A percentile compares a stretch with the other conserved stretches of the same genome.
Evolutionary conservation across 306 rosid species (phyloP).

Genomic region (Lathyrus sativus): DNA sequence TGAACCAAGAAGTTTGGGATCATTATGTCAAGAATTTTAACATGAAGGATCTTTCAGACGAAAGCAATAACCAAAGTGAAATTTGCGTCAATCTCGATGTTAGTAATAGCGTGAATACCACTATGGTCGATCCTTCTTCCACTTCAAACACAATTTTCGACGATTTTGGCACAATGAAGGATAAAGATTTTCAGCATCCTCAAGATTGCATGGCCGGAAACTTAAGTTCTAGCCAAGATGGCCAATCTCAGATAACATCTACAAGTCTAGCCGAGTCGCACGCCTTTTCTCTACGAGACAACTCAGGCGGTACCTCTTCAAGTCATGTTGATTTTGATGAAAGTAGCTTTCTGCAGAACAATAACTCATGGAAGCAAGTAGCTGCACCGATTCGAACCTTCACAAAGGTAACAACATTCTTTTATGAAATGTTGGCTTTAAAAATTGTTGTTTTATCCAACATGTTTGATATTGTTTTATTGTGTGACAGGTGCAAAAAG

Average conservation of each 20-base stretch:
- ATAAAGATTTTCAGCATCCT: constrained; percentile 58
- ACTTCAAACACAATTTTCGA: constrained; percentile 75
- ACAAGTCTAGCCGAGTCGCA: constrained; percentile 78
- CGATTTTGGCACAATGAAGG: constrained; percentile 65
- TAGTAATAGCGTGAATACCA: constrained; percentile 53
- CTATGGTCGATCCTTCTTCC: constrained; percentile 67
- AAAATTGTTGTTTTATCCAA: not conserved
- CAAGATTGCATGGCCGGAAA: constrained; percentile 65
- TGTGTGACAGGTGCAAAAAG: constrained; percentile 72
- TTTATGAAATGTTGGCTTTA: constrained; percentile 1
- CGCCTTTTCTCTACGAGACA: constrained; percentile 70
- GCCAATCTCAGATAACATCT: constrained; percentile 90
- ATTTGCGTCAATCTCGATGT: constrained; percentile 57
- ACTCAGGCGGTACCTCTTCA: constrained; percentile 84
- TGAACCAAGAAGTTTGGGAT: constrained; percentile 77
- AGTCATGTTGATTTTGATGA: constrained; percentile 91
- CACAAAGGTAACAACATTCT: constrained; percentile 61
- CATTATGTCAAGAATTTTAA: constrained; percentile 53
- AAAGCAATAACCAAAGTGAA: constrained; percentile 90
- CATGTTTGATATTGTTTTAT: not conserved
- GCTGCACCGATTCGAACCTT: constrained; percentile 75
- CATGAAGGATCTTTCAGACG: constrained; percentile 70
- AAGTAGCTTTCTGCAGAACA: constrained; percentile 73
- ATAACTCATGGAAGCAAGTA: constrained; percentile 76
- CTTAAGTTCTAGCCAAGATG: constrained; percentile 84